These are phyloP conservation scores for Scleroderma citrinum DNA, from an alignment of 768 basidiomycete genomes.

Conservation along the genomic window DNA sequence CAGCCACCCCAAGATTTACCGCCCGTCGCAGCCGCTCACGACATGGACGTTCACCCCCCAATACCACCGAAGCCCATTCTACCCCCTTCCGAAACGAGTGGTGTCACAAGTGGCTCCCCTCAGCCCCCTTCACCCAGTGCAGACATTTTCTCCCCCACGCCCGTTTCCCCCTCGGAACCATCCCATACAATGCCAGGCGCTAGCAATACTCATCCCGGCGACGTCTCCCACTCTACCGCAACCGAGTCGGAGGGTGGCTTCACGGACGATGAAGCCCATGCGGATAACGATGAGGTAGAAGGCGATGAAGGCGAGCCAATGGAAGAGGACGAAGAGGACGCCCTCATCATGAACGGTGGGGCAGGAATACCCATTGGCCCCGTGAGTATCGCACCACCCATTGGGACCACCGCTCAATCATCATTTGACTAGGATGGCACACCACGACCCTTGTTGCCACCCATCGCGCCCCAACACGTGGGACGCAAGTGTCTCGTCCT, in stretches of 20 bases:
- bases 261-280: constrained; percentile 59
- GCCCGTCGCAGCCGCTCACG: constrained; percentile 17
- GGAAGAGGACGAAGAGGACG: constrained; percentile 83
- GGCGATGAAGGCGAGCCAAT: constrained; percentile 52
- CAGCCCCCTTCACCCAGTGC: constrained; percentile 77
- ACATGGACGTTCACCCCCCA: constrained; percentile 40
- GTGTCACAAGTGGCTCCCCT: constrained; percentile 86
- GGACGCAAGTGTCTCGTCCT: constrained; percentile 95
- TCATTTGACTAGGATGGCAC: constrained; percentile 61
- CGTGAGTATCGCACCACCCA: constrained; percentile 43
- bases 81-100: constrained; percentile 74
- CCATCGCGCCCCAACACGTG: constrained; percentile 68
- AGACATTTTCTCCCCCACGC: constrained; percentile 26
- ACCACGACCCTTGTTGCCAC: constrained; percentile 84
- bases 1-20: constrained; percentile 17
- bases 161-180: constrained; percentile 18
- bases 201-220: constrained; percentile 25
- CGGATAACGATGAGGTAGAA: constrained; percentile 66
- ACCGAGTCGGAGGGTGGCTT: constrained; percentile 37
- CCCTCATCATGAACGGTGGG: constrained; percentile 84
- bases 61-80: constrained; percentile 41
- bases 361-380: constrained; percentile 93
- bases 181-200: constrained; percentile 17
- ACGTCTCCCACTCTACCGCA: constrained; percentile 25
- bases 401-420: constrained; percentile 1